phyloP scores from a whole-genome alignment of 1,284 basidiomycete genomes.

The Ceratobasidium sp. region DNA sequence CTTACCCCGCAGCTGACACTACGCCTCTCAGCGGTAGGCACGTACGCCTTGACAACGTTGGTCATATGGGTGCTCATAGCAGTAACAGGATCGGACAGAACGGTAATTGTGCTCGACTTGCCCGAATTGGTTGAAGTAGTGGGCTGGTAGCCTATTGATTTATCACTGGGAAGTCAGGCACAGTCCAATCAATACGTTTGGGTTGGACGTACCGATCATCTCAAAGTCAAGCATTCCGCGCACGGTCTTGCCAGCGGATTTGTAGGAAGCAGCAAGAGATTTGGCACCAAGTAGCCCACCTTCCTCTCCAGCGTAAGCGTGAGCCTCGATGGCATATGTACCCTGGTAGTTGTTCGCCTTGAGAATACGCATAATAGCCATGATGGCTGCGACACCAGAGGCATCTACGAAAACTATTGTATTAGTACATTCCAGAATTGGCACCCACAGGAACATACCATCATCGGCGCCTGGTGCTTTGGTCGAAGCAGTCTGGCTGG shows the following conservation, averaged over 20 bases:
- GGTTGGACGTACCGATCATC: conserved; percentile 34
- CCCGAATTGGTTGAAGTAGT: conserved; percentile 16
- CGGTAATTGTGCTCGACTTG: conserved; percentile 34
- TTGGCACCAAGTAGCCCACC: conserved; percentile 36
- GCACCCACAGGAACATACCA: background rate
- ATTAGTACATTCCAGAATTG: background rate
- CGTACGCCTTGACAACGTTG: conserved; percentile 21
- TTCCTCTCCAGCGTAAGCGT: conserved; percentile 52
- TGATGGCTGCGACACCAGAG: conserved; percentile 68
- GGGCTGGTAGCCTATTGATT: conserved; percentile 23
- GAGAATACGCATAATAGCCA: conserved; percentile 66
- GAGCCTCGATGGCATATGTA: conserved; percentile 66
- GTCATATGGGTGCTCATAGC: conserved; percentile 29
- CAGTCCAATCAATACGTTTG: background rate
- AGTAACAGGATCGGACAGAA: conserved; percentile 29
- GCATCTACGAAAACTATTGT: conserved; percentile 57
- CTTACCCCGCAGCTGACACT: conserved; percentile 32
- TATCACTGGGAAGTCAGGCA: background rate
- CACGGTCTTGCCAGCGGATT: conserved; percentile 11
- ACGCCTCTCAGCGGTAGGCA: conserved; percentile 15
- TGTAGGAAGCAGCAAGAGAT: conserved; percentile 22
- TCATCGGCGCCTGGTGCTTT: conserved; percentile 61
- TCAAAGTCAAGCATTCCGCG: conserved; percentile 37
- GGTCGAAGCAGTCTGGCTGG: conserved; percentile 27
- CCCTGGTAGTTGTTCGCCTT: conserved; percentile 61